Evolutionary conservation across 768 basidiomycete species (phyloP).

Genomic region (Terana coerulea): DNA sequence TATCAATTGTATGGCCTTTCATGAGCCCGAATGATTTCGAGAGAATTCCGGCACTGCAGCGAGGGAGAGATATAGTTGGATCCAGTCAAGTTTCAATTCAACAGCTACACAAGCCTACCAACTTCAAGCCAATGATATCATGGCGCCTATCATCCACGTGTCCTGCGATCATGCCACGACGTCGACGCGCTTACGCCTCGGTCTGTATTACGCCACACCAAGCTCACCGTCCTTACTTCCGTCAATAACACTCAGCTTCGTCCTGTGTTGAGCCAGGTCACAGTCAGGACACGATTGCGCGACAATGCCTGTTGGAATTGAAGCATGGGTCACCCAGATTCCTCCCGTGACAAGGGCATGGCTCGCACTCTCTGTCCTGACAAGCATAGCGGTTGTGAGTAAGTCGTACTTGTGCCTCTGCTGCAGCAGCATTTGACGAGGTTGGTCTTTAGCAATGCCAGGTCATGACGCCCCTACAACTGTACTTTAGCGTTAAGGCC

Average conservation of each 20-base stretch:
- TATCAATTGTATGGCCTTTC: too few relatives aligned
- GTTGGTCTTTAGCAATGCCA: constrained; percentile 73
- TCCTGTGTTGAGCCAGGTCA: too few relatives aligned
- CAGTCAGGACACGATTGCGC: neutral
- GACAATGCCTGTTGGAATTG: constrained; percentile 76
- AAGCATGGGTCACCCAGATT: constrained; percentile 88
- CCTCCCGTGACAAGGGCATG: constrained; percentile 89
- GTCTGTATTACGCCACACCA: neutral
- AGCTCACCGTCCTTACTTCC: neutral
- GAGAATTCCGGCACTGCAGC: too few relatives aligned
- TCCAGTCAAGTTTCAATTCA: too few relatives aligned
- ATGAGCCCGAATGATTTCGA: too few relatives aligned
- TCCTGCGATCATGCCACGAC: constrained; percentile 7
- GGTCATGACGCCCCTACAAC: constrained; percentile 82
- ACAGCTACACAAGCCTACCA: too few relatives aligned
- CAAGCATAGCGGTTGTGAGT: constrained; percentile 85
- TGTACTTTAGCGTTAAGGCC: constrained; percentile 89
- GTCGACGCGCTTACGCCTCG: neutral
- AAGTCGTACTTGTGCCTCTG: neutral
- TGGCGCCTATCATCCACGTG: too few relatives aligned
- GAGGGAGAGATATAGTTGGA: too few relatives aligned
- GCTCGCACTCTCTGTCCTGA: constrained; percentile 74
- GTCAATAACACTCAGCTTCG: neutral
- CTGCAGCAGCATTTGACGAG: constrained; percentile 12
- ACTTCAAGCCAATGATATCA: too few relatives aligned